Evolutionary conservation across 805 yeast species (phyloP), one percentile per base, ranked within the genome.

Genomic region (Kuraishia borneana): DNA sequence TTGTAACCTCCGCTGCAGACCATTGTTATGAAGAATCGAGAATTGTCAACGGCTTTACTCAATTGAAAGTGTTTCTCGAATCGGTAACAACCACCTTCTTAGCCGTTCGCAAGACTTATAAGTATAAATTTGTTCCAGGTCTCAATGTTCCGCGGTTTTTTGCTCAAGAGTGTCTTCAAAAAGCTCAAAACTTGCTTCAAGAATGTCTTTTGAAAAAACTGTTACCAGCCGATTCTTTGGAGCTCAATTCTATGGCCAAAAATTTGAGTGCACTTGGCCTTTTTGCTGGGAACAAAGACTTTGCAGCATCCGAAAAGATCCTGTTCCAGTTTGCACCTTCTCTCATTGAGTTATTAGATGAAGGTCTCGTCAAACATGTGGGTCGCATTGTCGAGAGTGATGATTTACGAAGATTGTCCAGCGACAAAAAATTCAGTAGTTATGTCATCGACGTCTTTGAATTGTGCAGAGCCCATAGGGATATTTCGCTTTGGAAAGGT

Each of bases 361-460:
- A 12, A 6, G 13, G 13, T 6, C 28, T 25, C 13, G 6, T 25
- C 16, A 25, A 25, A 12, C 28, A 25, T 12, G 13, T 25, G 16
- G 13, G 16, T 16, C 12, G 16, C 7, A 10, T 25, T 16, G 28
- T 12, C 12, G 28, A 25, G 16, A 6, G 13, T 16, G 28, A 25
- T 12, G 16, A 8, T 12, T 25, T 25, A 6, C 7, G 16, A 6
- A 25, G 13, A 12, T 16, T 22, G 12, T 23, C 27, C 9, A 28
- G 23, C 12, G 32, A 30, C 5, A 13, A n/a, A 4, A 26, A 22
- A 4, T 32, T 17, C 16, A 75, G 84, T 39, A 60, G 73, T 2
- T 81, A 89, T 0, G 82, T 80, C 1, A 48, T 69, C 17, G 92
- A 83, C 48, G 65, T 81, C 10, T 79, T 81, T 51, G 64, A 73